Percentiles rank a stretch among this genome's conserved stretches.
Conservation (phyloP, 208 protist species). For the Acanthamoeba polyphaga region DNA sequence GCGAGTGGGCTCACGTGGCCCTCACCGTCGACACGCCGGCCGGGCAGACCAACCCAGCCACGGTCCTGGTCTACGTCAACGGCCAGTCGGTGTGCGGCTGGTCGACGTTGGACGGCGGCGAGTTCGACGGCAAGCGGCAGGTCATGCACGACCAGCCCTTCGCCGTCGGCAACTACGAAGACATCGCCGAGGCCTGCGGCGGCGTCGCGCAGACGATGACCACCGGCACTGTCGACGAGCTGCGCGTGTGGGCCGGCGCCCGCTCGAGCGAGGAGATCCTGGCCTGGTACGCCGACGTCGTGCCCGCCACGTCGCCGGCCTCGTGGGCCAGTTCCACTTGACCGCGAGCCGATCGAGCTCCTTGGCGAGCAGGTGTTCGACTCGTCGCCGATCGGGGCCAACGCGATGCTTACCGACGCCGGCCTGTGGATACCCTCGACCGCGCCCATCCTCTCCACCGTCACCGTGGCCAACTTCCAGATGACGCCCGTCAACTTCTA, state of each 20-base stretch:
- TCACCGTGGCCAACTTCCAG: not conserved
- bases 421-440: not conserved
- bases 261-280: not conserved
- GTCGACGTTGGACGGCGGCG: not conserved
- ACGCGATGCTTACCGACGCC: not conserved
- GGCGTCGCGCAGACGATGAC: not conserved
- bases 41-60: not conserved
- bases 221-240: not conserved
- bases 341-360: not conserved
- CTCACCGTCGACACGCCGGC: not conserved
- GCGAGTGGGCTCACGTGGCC: not conserved
- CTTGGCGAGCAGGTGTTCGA: not conserved
- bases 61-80: not conserved
- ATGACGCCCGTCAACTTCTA: not conserved
- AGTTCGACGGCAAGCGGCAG: not conserved
- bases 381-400: not conserved
- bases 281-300: not conserved
- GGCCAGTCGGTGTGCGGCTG: not conserved
- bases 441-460: not conserved
- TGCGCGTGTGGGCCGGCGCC: conserved; percentile 46
- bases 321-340: not conserved
- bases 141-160: conserved; percentile 55
- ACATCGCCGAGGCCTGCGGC: not conserved
- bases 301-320: not conserved
- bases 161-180: conserved; percentile 35